Evolutionary conservation across 2,329 filamentous ascomycete genomes (phyloP).

Genomic region (Nannizziopsis arthrosporioides): DNA sequence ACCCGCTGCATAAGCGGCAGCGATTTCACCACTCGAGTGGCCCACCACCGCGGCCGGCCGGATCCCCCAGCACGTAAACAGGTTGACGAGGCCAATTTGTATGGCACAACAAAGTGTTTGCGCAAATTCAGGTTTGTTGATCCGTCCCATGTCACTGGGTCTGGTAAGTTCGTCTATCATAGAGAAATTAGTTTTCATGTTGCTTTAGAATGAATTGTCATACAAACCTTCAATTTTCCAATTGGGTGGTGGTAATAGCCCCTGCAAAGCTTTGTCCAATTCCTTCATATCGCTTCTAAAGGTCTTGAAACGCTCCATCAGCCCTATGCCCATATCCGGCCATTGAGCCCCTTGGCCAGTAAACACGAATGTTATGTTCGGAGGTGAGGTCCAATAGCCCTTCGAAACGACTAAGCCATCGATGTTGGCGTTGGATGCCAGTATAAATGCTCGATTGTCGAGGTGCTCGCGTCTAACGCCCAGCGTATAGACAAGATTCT

Average conservation of each 20-base stretch:
- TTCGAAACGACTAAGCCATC: background rate
- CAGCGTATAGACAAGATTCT: conserved; percentile 20
- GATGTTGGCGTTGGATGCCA: background rate
- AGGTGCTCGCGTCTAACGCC: conserved; percentile 15
- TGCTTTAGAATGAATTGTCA: background rate
- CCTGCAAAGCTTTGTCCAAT: background rate
- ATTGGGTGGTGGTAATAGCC: background rate
- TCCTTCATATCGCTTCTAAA: conserved; percentile 1
- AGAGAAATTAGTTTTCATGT: background rate
- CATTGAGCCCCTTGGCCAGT: conserved; percentile 16
- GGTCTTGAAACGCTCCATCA: background rate
- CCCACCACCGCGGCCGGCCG: conserved; percentile 12
- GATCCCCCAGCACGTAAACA: conserved; percentile 5
- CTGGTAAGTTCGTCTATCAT: background rate
- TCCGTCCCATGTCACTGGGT: background rate
- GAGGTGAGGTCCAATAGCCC: background rate
- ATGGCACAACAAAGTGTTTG: conserved; percentile 14
- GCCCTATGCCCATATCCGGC: conserved; percentile 5
- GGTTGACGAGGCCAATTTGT: conserved; percentile 13
- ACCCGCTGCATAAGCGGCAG: conserved; percentile 16
- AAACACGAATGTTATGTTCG: conserved; percentile 12
- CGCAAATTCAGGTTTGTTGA: conserved; percentile 5
- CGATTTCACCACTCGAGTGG: conserved; percentile 16
- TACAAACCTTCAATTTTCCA: background rate
- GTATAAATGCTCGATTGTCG: conserved; percentile 16